Evolutionary conservation across 2,329 filamentous ascomycete species (phyloP), one percentile per base, ranked within the genome.

Genomic region (Colletotrichum graminicola): DNA sequence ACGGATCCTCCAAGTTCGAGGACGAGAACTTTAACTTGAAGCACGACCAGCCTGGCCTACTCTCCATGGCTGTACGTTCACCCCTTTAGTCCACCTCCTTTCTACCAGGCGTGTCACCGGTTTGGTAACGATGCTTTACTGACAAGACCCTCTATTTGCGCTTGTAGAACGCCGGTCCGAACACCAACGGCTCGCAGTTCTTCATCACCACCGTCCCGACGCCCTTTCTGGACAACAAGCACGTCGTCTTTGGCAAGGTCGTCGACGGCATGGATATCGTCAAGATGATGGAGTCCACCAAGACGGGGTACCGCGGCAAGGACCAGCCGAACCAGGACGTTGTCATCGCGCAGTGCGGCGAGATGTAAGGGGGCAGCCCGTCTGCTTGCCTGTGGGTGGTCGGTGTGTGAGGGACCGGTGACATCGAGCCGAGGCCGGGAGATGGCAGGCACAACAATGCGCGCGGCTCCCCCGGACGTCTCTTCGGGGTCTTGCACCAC

Each of bases 141-240:
- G 32, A 62, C 8, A 52, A 26, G 47, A 0, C 29, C 10, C 39
- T 32, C 7, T 23, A n/a, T 21, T 45, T 32, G 39, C 26, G 39
- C 5, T 39, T 45, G 23, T 41, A 96, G 92, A 98, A 98, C 80
- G 93, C 93, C 36, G 95, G 95, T 1, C 93, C 93, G 65, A 93
- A 98, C 82, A 95, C 93, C 75, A 98, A 98, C 81, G 96, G 96
- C 47, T 94, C 91, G 71, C 96, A 98, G 79, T 99, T 99, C 86
- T 99, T 99, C 87, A 95, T 98, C 84, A 98, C 95, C 2, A 96
- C 93, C 0, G 92, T 92, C 2, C 87, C 93, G 6, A 96, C 95
- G 0, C 94, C 94, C 1, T 97, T 97, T 79, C 85, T 99, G 34
- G 93, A 98, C 82, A 89, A 89, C 78, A 98, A 98, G 83, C 96